Evolutionary conservation across 2,329 filamentous ascomycete genomes (phyloP).

Genomic region (Hymenotorrendiella dingleyae): DNA sequence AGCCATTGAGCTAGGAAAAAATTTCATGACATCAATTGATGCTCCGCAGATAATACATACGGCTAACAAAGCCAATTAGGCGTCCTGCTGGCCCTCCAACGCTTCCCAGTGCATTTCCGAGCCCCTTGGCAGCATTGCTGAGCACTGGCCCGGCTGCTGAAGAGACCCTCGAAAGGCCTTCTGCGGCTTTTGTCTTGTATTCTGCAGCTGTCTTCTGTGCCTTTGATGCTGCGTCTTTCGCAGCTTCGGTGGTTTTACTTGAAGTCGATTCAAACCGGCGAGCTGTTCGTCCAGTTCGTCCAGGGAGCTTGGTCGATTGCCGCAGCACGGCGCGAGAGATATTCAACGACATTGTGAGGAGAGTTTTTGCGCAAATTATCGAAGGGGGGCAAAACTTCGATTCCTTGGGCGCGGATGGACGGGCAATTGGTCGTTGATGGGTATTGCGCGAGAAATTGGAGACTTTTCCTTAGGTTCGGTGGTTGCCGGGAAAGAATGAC

Average conservation of each 20-base stretch:
- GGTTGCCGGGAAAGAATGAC: too few species aligned
- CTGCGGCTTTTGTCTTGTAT: conserved; percentile 60
- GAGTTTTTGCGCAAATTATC: conserved; percentile 16
- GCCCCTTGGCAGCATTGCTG: conserved; percentile 62
- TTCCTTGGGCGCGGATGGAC: conserved; percentile 15
- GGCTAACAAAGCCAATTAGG: conserved; percentile 74
- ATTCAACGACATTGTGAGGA: conserved; percentile 27
- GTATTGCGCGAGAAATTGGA: conserved; percentile 16
- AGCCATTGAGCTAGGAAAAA: conserved; percentile 22
- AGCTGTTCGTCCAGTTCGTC: conserved; percentile 17
- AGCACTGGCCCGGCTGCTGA: conserved; percentile 75
- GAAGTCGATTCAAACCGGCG: conserved; percentile 53
- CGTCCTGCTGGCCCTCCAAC: conserved; percentile 79
- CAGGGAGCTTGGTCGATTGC: conserved; percentile 27
- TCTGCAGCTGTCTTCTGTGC: conserved; percentile 39
- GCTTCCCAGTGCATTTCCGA: conserved; percentile 62
- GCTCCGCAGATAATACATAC: conserved; percentile 49
- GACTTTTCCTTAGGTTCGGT: conserved; percentile 20
- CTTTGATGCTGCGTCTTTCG: conserved; percentile 35
- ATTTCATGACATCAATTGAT: not conserved
- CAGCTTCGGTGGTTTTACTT: conserved; percentile 40
- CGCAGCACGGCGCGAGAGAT: conserved; percentile 27
- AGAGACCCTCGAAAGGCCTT: conserved; percentile 77
- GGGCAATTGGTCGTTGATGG: conserved; percentile 25
- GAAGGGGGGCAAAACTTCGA: conserved; percentile 15